Evolutionary conservation across 805 yeast genomes (phyloP).

Genomic region (Candida coleopterorum): DNA sequence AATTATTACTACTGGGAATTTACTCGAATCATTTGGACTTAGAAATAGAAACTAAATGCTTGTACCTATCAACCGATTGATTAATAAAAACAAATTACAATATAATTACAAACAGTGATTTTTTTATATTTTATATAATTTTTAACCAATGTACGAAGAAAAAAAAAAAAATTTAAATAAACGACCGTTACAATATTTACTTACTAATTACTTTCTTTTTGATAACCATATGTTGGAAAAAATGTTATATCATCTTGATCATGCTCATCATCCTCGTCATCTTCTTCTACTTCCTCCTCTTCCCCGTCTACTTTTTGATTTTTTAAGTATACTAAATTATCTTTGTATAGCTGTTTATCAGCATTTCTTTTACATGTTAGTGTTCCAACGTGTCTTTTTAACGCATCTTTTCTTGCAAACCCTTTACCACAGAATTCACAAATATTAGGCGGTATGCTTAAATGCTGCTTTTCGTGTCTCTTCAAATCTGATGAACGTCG

Average conservation of each 20-base stretch:
- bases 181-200: too few relatives aligned
- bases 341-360: slow-evolving; percentile 40
- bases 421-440: slow-evolving; percentile 78
- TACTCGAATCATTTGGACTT: too few relatives aligned
- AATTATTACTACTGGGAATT: too few relatives aligned
- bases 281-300: slow-evolving; percentile 1
- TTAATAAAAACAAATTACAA: too few relatives aligned
- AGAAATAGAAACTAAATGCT: too few relatives aligned
- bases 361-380: slow-evolving; percentile 71
- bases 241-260: slow-evolving; percentile 3
- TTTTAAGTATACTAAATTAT: slow-evolving; percentile 25
- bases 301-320: slow-evolving; percentile 3
- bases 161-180: too few relatives aligned
- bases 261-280: slow-evolving; percentile 5
- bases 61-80: too few relatives aligned
- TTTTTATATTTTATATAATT: too few relatives aligned
- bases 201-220: slow-evolving; percentile 3
- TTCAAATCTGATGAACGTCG: slow-evolving; percentile 65
- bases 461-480: slow-evolving; percentile 72
- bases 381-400: slow-evolving; percentile 71
- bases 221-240: slow-evolving; percentile 8
- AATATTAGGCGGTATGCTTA: slow-evolving; percentile 66
- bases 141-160: too few relatives aligned
- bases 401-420: slow-evolving; percentile 78
- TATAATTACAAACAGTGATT: too few relatives aligned